These are phyloP conservation scores for Apiospora pterosperma DNA, from an alignment of 2,329 filamentous ascomycete genomes.

Conservation along the genomic window DNA sequence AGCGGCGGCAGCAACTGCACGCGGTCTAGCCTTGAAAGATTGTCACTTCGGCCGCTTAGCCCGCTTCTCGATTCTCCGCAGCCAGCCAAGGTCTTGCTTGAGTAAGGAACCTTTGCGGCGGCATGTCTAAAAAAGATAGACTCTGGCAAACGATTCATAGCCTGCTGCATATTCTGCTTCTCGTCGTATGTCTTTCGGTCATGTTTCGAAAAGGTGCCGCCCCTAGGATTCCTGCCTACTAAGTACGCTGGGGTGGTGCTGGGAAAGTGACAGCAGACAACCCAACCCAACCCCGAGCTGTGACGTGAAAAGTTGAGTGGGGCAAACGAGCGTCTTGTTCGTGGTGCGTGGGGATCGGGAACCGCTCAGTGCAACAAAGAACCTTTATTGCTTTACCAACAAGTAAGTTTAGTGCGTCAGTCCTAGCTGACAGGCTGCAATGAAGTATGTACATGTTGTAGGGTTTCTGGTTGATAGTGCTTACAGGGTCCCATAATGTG, in stretches of 20 bases:
- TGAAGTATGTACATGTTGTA: not conserved
- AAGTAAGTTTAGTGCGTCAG: slow-evolving; percentile 3
- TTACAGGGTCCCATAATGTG: not conserved
- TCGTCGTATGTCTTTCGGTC: not conserved
- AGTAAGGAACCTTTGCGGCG: not conserved
- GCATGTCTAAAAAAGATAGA: not conserved
- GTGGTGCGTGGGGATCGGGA: slow-evolving; percentile 15
- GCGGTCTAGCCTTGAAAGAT: not conserved
- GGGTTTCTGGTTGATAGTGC: not conserved
- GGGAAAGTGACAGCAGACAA: not conserved
- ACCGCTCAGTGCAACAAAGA: slow-evolving; percentile 21
- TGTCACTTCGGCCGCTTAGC: slow-evolving; percentile 6
- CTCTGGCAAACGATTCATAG: not conserved
- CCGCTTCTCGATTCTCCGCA: not conserved
- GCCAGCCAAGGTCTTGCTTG: not conserved
- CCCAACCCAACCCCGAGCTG: not conserved
- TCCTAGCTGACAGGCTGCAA: slow-evolving; percentile 7
- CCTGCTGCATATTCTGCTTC: not conserved
- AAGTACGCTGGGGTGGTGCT: not conserved
- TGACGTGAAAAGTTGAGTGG: not conserved
- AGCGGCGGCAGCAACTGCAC: not conserved
- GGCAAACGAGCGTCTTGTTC: not conserved
- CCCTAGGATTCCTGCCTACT: not conserved
- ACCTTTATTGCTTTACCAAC: not conserved
- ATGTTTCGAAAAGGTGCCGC: not conserved